These are phyloP conservation scores for Salix suchowensis DNA, from an alignment of 345 rosid genomes.

Conservation along the genomic window DNA sequence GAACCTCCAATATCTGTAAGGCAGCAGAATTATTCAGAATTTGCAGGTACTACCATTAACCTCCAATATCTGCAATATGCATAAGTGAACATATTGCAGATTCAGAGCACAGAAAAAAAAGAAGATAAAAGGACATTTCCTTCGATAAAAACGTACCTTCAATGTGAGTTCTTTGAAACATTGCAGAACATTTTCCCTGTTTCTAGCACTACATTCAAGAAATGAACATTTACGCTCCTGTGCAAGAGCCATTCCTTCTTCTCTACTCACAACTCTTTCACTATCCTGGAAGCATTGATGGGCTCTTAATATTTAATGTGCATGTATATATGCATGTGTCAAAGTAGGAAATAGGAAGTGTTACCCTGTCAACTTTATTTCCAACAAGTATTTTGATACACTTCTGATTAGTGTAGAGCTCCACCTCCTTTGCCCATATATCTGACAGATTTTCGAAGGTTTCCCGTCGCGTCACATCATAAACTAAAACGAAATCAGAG, in stretches of 20 bases:
- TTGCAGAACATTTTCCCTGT: slow-evolving; percentile 57
- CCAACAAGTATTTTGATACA: slow-evolving; percentile 78
- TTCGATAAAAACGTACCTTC: slow-evolving; percentile 43
- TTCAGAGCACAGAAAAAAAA: background rate
- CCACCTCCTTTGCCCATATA: slow-evolving; percentile 82
- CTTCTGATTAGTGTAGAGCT: slow-evolving; percentile 67
- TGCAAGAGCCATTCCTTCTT: slow-evolving; percentile 85
- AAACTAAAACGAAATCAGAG: slow-evolving; percentile 41
- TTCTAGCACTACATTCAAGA: slow-evolving; percentile 84
- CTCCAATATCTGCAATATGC: too few relatives aligned
- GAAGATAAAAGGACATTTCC: background rate
- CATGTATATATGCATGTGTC: background rate
- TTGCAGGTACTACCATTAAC: background rate
- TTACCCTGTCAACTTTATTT: slow-evolving; percentile 79
- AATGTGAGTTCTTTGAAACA: slow-evolving; percentile 64
- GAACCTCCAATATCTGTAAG: slow-evolving; percentile 67
- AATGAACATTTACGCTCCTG: slow-evolving; percentile 59
- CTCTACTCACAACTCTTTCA: slow-evolving; percentile 73
- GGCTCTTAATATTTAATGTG: background rate
- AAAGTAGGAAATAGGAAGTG: background rate
- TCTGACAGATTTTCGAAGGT: slow-evolving; percentile 73
- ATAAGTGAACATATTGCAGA: background rate
- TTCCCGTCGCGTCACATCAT: slow-evolving; percentile 81
- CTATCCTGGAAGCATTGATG: slow-evolving; percentile 44
- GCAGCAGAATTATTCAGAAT: background rate